phyloP scores from a whole-genome alignment of 2,329 filamentous ascomycete species.

The Trichoderma afroharzianum region DNA sequence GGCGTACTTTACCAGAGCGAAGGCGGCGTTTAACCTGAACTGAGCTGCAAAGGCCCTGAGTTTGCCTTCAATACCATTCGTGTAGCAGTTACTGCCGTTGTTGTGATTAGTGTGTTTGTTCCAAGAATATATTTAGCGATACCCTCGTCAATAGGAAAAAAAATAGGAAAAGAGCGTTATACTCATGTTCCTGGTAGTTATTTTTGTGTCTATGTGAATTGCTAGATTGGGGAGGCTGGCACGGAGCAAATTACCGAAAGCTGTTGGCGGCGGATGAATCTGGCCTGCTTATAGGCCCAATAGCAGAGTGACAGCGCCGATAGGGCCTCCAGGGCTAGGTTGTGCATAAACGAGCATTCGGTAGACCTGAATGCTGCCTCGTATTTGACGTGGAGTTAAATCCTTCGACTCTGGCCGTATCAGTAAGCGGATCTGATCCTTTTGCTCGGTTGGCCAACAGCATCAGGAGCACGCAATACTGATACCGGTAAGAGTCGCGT shows the following conservation, averaged over 20 bases:
- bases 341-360: slow-evolving; percentile 11
- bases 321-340: background rate
- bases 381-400: background rate
- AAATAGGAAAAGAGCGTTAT: background rate
- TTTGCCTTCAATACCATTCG: background rate
- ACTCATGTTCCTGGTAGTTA: background rate
- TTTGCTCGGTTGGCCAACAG: background rate
- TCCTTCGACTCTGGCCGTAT: background rate
- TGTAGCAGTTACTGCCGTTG: background rate
- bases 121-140: background rate
- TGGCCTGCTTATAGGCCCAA: background rate
- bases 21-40: slow-evolving; percentile 43
- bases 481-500: background rate
- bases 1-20: slow-evolving; percentile 44
- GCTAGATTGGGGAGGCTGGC: background rate
- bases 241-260: background rate
- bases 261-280: background rate
- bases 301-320: background rate
- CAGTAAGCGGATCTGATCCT: background rate
- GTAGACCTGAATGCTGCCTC: background rate
- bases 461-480: slow-evolving; percentile 6
- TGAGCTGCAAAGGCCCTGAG: background rate
- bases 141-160: background rate
- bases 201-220: background rate
- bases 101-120: background rate